phyloP scores from a whole-genome alignment of 1,139 yeast genomes.

The Candida freyschussii region DNA sequence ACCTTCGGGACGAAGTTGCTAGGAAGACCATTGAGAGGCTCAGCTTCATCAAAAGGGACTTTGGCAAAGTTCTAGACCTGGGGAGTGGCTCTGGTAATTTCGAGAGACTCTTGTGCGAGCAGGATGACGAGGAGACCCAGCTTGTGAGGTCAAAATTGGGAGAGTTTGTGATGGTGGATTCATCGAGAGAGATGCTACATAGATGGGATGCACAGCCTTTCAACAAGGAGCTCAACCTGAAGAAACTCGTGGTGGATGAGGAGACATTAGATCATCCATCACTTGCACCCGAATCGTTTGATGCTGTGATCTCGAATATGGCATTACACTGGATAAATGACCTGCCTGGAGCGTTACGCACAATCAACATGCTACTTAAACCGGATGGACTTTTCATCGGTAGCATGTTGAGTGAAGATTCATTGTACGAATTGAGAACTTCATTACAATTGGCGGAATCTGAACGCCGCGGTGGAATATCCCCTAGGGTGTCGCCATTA shows the following conservation, averaged over 20 bases:
- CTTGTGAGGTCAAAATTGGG: conserved; percentile 49
- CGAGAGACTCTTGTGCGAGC: conserved; percentile 33
- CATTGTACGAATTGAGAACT: conserved; percentile 74
- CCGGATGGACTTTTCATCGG: conserved; percentile 86
- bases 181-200: conserved; percentile 47
- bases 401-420: conserved; percentile 81
- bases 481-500: conserved; percentile 73
- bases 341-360: conserved; percentile 56
- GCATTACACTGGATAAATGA: conserved; percentile 86
- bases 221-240: conserved; percentile 41
- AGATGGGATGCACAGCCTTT: conserved; percentile 34
- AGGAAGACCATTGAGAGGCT: conserved; percentile 67
- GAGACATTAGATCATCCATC: conserved; percentile 48
- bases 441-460: conserved; percentile 77
- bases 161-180: conserved; percentile 64
- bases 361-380: conserved; percentile 56
- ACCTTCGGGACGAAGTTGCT: conserved; percentile 72
- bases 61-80: conserved; percentile 58
- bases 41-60: conserved; percentile 65
- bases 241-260: conserved; percentile 59
- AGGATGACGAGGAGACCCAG: conserved; percentile 43
- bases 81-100: conserved; percentile 73
- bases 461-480: conserved; percentile 73
- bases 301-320: conserved; percentile 70
- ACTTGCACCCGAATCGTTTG: conserved; percentile 42